phyloP scores from a whole-genome alignment of 176 grass and related monocot genomes.

The bread wheat (Triticum aestivum) region IWGSC_CS_RefSeq_v2.1 NC_057813.1:697679349-697679848 shows the following conservation, averaged over 20 bases:
- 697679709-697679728: not conserved
- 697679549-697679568: slow-evolving; percentile 11
- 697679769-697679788: no score
- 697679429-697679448: no score
- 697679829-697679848: no score
- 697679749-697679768: not conserved
- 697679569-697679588: not conserved
- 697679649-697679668: slow-evolving; percentile 26
- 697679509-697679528: not conserved
- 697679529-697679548: not conserved
- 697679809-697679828: no score
- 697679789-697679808: no score
- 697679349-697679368: no score
- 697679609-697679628: not conserved
- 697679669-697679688: not conserved
- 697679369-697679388: no score
- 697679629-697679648: slow-evolving; percentile 33
- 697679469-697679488: no score
- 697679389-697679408: no score
- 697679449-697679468: no score
- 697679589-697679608: not conserved
- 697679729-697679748: not conserved
- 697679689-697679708: not conserved
- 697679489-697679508: no score
- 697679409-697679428: no score